A percentile compares a stretch with the other conserved stretches of the same genome.
Conservation (phyloP, 2,329 filamentous ascomycete genomes). For the Boeremia lycopersici region DNA sequence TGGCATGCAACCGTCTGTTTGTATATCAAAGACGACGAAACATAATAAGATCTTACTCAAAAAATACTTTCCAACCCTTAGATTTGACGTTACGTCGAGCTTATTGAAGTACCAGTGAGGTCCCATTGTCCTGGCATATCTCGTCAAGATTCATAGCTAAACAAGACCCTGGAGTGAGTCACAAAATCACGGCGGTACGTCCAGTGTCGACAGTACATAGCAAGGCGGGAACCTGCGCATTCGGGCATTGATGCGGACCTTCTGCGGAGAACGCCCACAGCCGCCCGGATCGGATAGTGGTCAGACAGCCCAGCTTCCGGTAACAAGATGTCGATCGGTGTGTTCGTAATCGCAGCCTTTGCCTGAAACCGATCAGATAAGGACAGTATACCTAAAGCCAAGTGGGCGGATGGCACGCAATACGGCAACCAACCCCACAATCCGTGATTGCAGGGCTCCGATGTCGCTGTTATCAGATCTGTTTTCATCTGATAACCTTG, state of each 20-base stretch:
- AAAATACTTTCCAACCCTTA: no score
- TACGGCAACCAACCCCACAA: conserved; percentile 4
- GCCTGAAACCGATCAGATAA: conserved; percentile 10
- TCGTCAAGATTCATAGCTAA: no score
- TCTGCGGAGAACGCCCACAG: background rate
- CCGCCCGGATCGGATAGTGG: conserved; percentile 3
- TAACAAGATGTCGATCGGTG: background rate
- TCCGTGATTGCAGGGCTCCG: conserved; percentile 8
- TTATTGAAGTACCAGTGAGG: no score
- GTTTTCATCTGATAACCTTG: conserved; percentile 10
- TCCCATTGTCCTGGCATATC: no score
- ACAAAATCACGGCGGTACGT: no score
- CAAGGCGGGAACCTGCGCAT: background rate
- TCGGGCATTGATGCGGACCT: background rate
- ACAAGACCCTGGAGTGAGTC: no score
- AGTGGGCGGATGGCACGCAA: conserved; percentile 7
- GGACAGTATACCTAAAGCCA: background rate
- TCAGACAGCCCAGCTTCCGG: background rate
- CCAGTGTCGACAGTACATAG: background rate
- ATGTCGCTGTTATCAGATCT: conserved; percentile 16
- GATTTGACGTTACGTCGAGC: no score
- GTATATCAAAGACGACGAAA: no score
- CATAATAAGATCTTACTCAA: no score
- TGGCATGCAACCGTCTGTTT: no score
- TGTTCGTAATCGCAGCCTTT: background rate